Evolutionary conservation across 768 basidiomycete genomes (phyloP).

Genomic region (Sarcodon aspratus): DNA sequence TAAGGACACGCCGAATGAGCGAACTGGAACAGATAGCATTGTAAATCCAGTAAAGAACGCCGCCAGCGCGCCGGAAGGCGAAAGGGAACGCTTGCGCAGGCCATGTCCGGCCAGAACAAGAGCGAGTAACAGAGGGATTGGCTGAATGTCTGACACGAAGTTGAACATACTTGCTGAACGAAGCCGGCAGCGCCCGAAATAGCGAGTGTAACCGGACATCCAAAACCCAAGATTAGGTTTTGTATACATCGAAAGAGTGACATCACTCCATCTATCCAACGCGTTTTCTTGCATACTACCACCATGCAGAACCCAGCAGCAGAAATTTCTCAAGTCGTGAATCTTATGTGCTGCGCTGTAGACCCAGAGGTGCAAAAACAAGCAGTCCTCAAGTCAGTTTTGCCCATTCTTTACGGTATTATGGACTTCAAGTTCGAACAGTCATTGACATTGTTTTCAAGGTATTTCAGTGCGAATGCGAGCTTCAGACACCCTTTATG

Average conservation of each 20-base stretch:
- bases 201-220: too few relatives aligned
- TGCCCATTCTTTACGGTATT: too few relatives aligned
- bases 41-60: conserved; percentile 70
- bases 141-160: conserved; percentile 16
- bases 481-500: conserved; percentile 51
- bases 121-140: conserved; percentile 36
- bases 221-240: too few relatives aligned
- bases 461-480: conserved; percentile 43
- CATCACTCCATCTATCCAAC: too few relatives aligned
- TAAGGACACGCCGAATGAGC: conserved; percentile 53
- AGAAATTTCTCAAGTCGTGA: conserved; percentile 36
- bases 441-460: conserved; percentile 3
- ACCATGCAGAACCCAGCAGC: conserved; percentile 44
- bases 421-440: not conserved
- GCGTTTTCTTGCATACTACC: too few relatives aligned
- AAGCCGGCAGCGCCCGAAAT: too few relatives aligned
- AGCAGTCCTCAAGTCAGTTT: conserved; percentile 22
- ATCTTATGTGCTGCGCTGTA: conserved; percentile 32
- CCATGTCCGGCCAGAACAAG: conserved; percentile 57
- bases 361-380: conserved; percentile 38
- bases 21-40: conserved; percentile 57
- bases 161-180: not conserved
- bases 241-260: too few relatives aligned
- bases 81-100: conserved; percentile 61
- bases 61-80: conserved; percentile 61